phyloP scores from a whole-genome alignment of 176 grass and related monocot genomes.

The Thalia dealbata region DNA sequence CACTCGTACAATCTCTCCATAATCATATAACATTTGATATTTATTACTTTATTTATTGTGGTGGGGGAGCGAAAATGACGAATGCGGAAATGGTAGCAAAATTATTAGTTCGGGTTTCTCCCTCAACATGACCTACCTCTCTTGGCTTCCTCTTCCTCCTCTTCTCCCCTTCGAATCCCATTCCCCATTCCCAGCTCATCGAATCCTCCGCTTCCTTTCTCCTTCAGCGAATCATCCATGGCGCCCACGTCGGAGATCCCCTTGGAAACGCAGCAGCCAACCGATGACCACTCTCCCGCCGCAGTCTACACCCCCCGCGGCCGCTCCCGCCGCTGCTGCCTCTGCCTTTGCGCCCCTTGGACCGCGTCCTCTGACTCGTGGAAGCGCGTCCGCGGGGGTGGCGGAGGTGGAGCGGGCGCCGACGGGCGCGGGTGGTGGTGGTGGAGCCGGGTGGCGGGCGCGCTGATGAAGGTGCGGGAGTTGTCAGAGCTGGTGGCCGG shows the following conservation, averaged over 20 bases:
- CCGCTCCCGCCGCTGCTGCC: constrained; percentile 52
- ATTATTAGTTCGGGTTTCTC: neutral
- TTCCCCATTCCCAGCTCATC: neutral
- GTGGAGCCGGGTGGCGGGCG: constrained; percentile 55
- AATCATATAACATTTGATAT: too few relatives aligned
- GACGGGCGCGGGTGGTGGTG: constrained; percentile 25
- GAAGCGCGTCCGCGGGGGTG: constrained; percentile 22
- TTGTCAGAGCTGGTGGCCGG: constrained; percentile 84
- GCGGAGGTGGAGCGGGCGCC: neutral
- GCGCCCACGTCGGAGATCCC: constrained; percentile 6
- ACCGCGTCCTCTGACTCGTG: neutral
- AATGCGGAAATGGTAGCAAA: too few relatives aligned
- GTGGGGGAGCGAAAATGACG: too few relatives aligned
- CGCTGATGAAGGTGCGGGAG: constrained; percentile 75
- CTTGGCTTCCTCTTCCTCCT: neutral
- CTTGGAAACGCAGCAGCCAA: neutral
- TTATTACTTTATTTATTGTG: too few relatives aligned
- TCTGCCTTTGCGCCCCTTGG: constrained; percentile 22
- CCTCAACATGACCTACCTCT: neutral
- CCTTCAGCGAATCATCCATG: constrained; percentile 1
- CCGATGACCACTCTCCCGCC: neutral
- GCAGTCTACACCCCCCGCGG: constrained; percentile 33
- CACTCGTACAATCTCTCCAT: too few relatives aligned
- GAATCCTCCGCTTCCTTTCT: neutral
- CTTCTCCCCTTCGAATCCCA: neutral